Base-by-base conservation (phyloP, 2,329 filamentous ascomycete genomes). In the Bipolaris bicolor region DNA sequence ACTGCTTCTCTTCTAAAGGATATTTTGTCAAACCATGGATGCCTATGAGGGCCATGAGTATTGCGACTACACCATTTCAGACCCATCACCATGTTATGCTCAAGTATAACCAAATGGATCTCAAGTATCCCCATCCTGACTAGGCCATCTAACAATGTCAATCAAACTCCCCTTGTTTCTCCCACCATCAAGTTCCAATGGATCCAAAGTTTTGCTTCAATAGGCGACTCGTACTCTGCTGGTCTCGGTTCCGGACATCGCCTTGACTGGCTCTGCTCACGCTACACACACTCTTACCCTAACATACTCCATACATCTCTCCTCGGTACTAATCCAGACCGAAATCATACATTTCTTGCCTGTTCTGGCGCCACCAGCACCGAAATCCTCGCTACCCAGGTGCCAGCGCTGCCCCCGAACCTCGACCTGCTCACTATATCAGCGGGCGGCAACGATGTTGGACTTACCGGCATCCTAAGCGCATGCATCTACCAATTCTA, bases 371-470 rank as follows among this genome's bases (percentile, higher is more conserved):
- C 68, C 16, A 69, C 67, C 3, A 65, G 60, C 9, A 57, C 60
- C 2, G 64, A 71, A 16, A 64, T 74, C 11, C 37, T 73, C 3
- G 55, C 63, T 1, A 63, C 65, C 6, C 72, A 74, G 48, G 51
- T 73, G 7, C 58, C 67, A 0, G 49, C 56, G 1, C 48, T 75
- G 11, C 31, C 54, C 1, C 34, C 52, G 1, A 53, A 64, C 29
- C 49, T 72, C 13, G 68, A 75, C 31, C 50, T 75, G 10, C 54
- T 76, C 16, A 71, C 68, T 24, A 65, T 74, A 13, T 72, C 69
- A 18, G 70, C 70, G 7, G 72, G 71, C 7, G 71, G 72, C 5
- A 76, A 75, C 49, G 71, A 75, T 41, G 66, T 72, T 5, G 68
- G 66, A 1, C 60, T 74, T 1, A 65, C 61, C 1, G 60, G 64